Percentiles rank a stretch among this genome's conserved stretches.
Evolutionary conservation across 208 protist genomes (phyloP).

Genomic region (Trypanosoma rangeli): DNA sequence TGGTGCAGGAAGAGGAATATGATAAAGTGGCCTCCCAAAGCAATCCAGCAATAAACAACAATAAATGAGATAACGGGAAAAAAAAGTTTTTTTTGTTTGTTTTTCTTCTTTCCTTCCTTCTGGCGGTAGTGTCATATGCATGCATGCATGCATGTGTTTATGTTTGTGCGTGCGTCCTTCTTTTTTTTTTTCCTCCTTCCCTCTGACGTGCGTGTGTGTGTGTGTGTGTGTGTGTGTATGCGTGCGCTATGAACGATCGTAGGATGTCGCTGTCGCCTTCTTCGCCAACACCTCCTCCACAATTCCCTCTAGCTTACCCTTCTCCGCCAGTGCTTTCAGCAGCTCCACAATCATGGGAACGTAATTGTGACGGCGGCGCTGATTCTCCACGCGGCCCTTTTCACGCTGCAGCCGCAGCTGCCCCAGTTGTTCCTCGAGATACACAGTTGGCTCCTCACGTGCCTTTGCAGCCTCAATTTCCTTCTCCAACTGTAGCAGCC

Average conservation of each 20-base stretch:
- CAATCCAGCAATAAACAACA: slow-evolving; percentile 5
- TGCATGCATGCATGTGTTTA: no score
- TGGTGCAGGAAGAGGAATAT: no score
- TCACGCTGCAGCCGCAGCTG: slow-evolving; percentile 45
- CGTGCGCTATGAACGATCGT: not conserved
- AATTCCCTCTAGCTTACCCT: slow-evolving; percentile 80
- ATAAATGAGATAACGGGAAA: slow-evolving; percentile 19
- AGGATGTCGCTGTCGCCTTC: slow-evolving; percentile 1
- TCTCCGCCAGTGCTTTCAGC: slow-evolving; percentile 93
- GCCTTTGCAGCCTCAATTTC: slow-evolving; percentile 46
- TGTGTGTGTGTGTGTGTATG: not conserved
- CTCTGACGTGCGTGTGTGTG: not conserved
- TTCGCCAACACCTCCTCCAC: slow-evolving; percentile 39
- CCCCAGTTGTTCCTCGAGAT: slow-evolving; percentile 58
- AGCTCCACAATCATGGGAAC: slow-evolving; percentile 95
- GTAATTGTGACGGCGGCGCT: slow-evolving; percentile 97
- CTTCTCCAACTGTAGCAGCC: slow-evolving; percentile 61
- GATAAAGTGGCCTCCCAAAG: no score
- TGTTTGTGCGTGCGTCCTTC: no score
- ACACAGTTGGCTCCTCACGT: slow-evolving; percentile 56
- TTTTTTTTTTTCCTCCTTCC: no score
- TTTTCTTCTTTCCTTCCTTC: no score
- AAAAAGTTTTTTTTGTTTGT: not conserved
- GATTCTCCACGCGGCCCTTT: slow-evolving; percentile 89
- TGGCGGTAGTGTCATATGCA: not conserved